These are phyloP conservation scores for Avena atlantica DNA, from an alignment of 176 grass and related monocot species.

Conservation along the genomic window DNA sequence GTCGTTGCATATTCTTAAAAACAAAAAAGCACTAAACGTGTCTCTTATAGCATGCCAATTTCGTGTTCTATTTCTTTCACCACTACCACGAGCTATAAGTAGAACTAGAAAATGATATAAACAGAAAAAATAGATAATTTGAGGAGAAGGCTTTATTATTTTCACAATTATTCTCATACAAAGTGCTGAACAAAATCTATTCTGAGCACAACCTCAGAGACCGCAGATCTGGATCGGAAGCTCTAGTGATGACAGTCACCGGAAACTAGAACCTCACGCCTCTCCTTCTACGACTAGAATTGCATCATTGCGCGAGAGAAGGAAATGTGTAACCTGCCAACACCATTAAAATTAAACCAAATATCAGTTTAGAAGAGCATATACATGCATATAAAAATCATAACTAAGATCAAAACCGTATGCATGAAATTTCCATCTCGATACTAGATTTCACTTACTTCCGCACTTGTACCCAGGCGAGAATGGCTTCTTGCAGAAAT, in stretches of 20 bases:
- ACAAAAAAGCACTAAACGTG: not conserved
- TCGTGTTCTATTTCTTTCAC: not conserved
- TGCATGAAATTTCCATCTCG: not conserved
- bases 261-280: not conserved
- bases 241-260: not conserved
- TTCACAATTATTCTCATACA: not conserved
- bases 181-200: not conserved
- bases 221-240: not conserved
- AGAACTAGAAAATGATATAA: not conserved
- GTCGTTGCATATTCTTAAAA: too few relatives aligned
- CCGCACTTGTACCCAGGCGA: not conserved
- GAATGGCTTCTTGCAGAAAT: constrained; percentile 27
- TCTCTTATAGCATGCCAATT: not conserved
- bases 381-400: not conserved
- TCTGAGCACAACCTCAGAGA: not conserved
- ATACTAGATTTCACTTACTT: constrained; percentile 10
- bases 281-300: not conserved
- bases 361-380: not conserved
- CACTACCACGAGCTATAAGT: not conserved
- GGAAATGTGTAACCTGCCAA: not conserved
- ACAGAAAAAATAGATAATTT: not conserved
- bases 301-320: not conserved
- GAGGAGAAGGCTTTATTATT: not conserved
- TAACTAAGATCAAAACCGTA: not conserved
- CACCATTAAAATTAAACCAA: not conserved